Evolutionary conservation across 139 green algal genomes (phyloP), one percentile per base, ranked within the genome.

Genomic region (Zygnema circumcarinatum): DNA sequence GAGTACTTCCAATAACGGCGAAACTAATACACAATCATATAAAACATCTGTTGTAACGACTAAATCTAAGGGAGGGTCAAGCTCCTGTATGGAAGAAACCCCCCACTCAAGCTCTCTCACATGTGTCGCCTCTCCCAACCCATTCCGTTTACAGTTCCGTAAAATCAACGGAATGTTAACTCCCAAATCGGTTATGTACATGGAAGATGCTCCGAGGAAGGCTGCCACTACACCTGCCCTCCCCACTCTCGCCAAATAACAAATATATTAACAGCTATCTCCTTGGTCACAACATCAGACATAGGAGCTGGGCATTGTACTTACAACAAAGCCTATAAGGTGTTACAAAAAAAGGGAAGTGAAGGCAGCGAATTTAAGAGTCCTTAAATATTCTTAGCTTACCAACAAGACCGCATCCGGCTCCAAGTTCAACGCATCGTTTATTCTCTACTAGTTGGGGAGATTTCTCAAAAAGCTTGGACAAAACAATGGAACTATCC

Each of bases 361-460:
- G 52, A 84, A 53, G 25, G 76, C 2, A 31, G 38, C 31, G 32
- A 35, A 25, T 31, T 76, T 31, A 40, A 25, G 16, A 83, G 33
- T 21, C 31, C 75, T 11, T 25, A 83, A 20, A 40, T 31, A 41
- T 67, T 29, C 20, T 2, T 79, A 2, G 20, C 80, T 20, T 79
- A 86, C 80, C 80, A 42, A 86, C 72, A 52, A 88, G 82, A 36
- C 82, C 82, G 33, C 82, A 88, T 35, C 82, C 82, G 40, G 82
- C 82, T 3, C 82, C 82, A 52, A 88, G 82, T 68, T 88, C 82
- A 7, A 88, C 53, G 68, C 82, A 88, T 35, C 32, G n/a, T 74
- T 88, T 88, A 33, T 53, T 20, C 21, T 69, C 40, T 35, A 88
- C 38, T 53, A 82, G 38, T 31, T 83, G 35, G n/a, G 67, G 35